These are phyloP conservation scores for Leccinum obscurum DNA, from an alignment of 768 basidiomycete genomes.

Conservation along the genomic window DNA sequence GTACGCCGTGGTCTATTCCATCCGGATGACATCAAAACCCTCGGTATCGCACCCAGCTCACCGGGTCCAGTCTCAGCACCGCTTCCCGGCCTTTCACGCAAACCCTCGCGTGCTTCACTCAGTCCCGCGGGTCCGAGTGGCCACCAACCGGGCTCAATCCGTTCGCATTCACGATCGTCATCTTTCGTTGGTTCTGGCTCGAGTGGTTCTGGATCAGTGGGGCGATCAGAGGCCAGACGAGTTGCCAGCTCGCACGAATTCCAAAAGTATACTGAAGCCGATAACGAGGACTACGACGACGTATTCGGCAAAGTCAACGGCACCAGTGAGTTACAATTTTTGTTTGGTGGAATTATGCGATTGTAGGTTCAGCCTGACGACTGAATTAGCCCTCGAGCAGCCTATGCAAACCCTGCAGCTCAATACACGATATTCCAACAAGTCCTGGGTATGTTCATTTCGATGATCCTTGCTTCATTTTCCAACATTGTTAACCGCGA, in stretches of 20 bases:
- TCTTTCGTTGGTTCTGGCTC: slow-evolving; percentile 48
- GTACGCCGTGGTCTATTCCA: slow-evolving; percentile 78
- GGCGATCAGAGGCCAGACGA: slow-evolving; percentile 61
- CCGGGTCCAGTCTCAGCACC: slow-evolving; percentile 71
- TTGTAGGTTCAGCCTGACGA: background rate
- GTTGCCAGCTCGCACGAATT: slow-evolving; percentile 63
- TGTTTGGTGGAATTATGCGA: background rate
- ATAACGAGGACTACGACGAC: slow-evolving; percentile 93
- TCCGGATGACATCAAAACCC: slow-evolving; percentile 84
- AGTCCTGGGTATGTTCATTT: slow-evolving; percentile 69
- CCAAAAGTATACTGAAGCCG: slow-evolving; percentile 83
- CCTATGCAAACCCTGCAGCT: slow-evolving; percentile 77
- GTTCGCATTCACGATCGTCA: slow-evolving; percentile 59
- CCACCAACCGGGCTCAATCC: slow-evolving; percentile 27
- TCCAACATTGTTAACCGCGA: background rate
- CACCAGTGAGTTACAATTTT: slow-evolving; percentile 48
- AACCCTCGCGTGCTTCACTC: slow-evolving; percentile 53
- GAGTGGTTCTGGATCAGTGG: slow-evolving; percentile 54
- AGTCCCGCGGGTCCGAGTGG: slow-evolving; percentile 41
- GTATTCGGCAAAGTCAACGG: slow-evolving; percentile 82
- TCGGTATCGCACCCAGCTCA: slow-evolving; percentile 51
- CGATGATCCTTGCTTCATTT: slow-evolving; percentile 11
- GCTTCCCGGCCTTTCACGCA: slow-evolving; percentile 53
- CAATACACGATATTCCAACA: slow-evolving; percentile 83
- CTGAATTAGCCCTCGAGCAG: slow-evolving; percentile 51